phyloP scores from a whole-genome alignment of 768 basidiomycete species.

The Leccinum arenicola region DNA sequence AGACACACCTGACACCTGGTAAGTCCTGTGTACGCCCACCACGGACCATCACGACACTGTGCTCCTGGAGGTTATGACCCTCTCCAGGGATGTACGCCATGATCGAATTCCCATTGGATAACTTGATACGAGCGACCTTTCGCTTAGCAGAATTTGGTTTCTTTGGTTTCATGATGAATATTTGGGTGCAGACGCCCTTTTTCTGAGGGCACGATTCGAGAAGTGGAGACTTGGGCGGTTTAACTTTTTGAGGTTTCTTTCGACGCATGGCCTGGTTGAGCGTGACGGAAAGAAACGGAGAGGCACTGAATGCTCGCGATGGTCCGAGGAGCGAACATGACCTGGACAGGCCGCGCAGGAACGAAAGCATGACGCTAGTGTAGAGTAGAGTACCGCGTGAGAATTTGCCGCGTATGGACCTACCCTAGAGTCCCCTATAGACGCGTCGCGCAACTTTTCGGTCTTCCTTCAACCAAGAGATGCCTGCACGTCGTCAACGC shows the following conservation, averaged over 20 bases:
- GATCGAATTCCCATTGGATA: slow-evolving; percentile 83
- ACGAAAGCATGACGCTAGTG: slow-evolving; percentile 24
- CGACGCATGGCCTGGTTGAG: slow-evolving; percentile 87
- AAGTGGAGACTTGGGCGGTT: slow-evolving; percentile 66
- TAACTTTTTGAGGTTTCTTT: slow-evolving; percentile 53
- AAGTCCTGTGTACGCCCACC: slow-evolving; percentile 97
- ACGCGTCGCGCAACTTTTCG: slow-evolving; percentile 20
- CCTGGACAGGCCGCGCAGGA: slow-evolving; percentile 21
- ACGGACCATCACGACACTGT: slow-evolving; percentile 91
- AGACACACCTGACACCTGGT: slow-evolving; percentile 86
- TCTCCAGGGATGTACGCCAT: slow-evolving; percentile 97
- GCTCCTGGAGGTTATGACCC: slow-evolving; percentile 97
- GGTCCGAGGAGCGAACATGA: slow-evolving; percentile 17
- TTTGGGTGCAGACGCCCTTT: slow-evolving; percentile 86
- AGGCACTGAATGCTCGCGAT: slow-evolving; percentile 59
- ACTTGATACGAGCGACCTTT: slow-evolving; percentile 92
- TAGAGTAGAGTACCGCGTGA: not conserved
- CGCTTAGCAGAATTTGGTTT: slow-evolving; percentile 99
- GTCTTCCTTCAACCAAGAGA: slow-evolving; percentile 20
- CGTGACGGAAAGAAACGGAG: slow-evolving; percentile 58
- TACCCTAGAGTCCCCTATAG: slow-evolving; percentile 27
- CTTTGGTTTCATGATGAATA: slow-evolving; percentile 84
- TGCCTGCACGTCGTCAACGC: slow-evolving; percentile 40
- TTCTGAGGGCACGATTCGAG: slow-evolving; percentile 78
- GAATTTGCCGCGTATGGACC: slow-evolving; percentile 24